These are phyloP conservation scores for Oryza punctata DNA, from an alignment of 176 grass and related monocot genomes.

Conservation along the genomic window DNA sequence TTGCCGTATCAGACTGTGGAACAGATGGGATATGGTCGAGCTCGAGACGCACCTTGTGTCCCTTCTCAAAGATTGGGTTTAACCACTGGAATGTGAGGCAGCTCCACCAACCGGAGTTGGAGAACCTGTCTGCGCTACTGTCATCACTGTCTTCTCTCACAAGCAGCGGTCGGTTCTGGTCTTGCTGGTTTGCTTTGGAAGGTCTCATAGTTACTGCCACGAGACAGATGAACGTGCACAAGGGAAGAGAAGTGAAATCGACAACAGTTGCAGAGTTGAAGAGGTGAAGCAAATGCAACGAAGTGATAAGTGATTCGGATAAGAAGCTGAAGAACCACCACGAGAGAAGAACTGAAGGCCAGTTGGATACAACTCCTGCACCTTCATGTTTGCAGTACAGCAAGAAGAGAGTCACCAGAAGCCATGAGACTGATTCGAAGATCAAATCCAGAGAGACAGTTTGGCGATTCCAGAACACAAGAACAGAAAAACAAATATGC, in stretches of 20 bases:
- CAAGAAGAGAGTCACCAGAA: slow-evolving; percentile 50
- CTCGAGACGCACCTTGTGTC: slow-evolving; percentile 53
- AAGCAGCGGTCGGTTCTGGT: slow-evolving; percentile 49
- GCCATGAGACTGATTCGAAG: slow-evolving; percentile 50
- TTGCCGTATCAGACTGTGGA: slow-evolving; percentile 56
- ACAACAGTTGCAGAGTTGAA: slow-evolving; percentile 19
- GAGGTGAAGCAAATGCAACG: slow-evolving; percentile 32
- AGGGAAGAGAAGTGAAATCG: slow-evolving; percentile 50
- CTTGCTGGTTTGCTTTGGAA: slow-evolving; percentile 9
- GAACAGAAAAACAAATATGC: slow-evolving; percentile 38
- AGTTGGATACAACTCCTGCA: slow-evolving; percentile 8
- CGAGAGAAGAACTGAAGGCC: slow-evolving; percentile 57
- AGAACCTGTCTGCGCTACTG: slow-evolving; percentile 40
- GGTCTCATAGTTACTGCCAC: slow-evolving; percentile 29
- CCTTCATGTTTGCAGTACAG: slow-evolving; percentile 43
- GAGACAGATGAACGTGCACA: slow-evolving; percentile 41
- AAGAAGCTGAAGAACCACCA: slow-evolving; percentile 70
- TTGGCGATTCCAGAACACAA: slow-evolving; percentile 36
- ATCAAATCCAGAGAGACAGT: slow-evolving; percentile 19
- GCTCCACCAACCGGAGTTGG: slow-evolving; percentile 61
- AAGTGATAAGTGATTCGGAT: slow-evolving; percentile 39
- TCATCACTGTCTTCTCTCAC: slow-evolving; percentile 22
- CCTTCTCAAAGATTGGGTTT: slow-evolving; percentile 73
- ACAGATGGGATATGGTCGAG: slow-evolving; percentile 59
- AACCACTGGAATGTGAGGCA: slow-evolving; percentile 78